These are phyloP conservation scores for Neurospora sp. DNA, from an alignment of 495 filamentous ascomycete species.

Conservation along the genomic window DNA sequence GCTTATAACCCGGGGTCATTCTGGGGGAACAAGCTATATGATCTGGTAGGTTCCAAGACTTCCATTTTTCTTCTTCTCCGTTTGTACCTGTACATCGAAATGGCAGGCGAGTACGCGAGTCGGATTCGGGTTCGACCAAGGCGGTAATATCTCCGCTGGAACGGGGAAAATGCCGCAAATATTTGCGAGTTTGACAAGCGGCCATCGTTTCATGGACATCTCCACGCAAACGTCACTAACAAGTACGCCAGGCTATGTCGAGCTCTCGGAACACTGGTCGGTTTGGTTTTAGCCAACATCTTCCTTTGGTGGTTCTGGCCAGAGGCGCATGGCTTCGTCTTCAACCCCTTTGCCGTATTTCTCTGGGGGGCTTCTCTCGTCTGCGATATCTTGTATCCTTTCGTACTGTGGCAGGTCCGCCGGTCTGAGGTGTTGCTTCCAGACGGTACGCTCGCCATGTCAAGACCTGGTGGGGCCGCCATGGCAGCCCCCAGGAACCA, in stretches of 20 bases:
- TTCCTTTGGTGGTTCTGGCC: slow-evolving; percentile 33
- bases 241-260: slow-evolving; percentile 20
- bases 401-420: slow-evolving; percentile 22
- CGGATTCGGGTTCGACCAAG: not conserved
- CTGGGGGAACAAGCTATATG: slow-evolving; percentile 28
- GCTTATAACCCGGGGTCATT: slow-evolving; percentile 25
- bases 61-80: not conserved
- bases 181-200: not conserved
- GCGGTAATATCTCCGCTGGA: not conserved
- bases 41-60: slow-evolving; percentile 27
- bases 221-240: not conserved
- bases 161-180: not conserved
- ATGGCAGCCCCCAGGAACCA: not conserved
- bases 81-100: not conserved
- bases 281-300: slow-evolving; percentile 18
- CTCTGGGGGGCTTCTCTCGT: slow-evolving; percentile 21
- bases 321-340: slow-evolving; percentile 29
- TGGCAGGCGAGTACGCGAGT: not conserved
- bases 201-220: not conserved
- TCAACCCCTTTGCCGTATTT: slow-evolving; percentile 24
- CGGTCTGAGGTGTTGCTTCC: slow-evolving; percentile 21
- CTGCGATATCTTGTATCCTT: slow-evolving; percentile 29
- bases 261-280: slow-evolving; percentile 26
- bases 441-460: slow-evolving; percentile 19
- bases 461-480: not conserved